phyloP scores from a whole-genome alignment of 2,329 filamentous ascomycete genomes.

The Fusarium concolor region DNA sequence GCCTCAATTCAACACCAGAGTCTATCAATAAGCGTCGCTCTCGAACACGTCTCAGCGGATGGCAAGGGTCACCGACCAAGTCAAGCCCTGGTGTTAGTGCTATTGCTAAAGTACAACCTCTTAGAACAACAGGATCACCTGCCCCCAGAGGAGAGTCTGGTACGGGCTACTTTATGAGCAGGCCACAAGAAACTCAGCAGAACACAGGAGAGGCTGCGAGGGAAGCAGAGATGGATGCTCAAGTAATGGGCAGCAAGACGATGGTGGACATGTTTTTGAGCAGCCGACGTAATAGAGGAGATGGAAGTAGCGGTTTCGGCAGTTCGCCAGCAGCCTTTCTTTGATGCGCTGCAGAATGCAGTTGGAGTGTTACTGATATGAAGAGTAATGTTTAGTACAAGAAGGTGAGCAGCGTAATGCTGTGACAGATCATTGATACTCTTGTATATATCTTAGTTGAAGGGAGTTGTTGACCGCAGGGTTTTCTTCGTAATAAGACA shows the following conservation, averaged over 20 bases:
- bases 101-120: slow-evolving; percentile 28
- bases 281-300: slow-evolving; percentile 58
- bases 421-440: neutral
- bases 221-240: slow-evolving; percentile 45
- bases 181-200: slow-evolving; percentile 1
- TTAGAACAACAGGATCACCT: slow-evolving; percentile 16
- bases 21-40: slow-evolving; percentile 38
- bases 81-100: slow-evolving; percentile 46
- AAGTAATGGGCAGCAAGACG: slow-evolving; percentile 58
- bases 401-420: neutral
- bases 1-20: slow-evolving; percentile 29
- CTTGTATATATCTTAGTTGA: slow-evolving; percentile 27
- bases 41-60: slow-evolving; percentile 31
- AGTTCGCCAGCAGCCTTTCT: slow-evolving; percentile 50
- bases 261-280: slow-evolving; percentile 68
- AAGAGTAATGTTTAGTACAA: neutral
- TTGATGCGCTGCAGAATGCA: slow-evolving; percentile 26
- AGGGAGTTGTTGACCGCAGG: neutral
- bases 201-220: neutral
- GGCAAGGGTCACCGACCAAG: slow-evolving; percentile 41
- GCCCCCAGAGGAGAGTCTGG: neutral
- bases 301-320: slow-evolving; percentile 45
- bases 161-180: slow-evolving; percentile 17
- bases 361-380: neutral
- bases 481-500: neutral